Conservation (phyloP, 305 asterid genomes). For the Fraxinus baroniana region DNA sequence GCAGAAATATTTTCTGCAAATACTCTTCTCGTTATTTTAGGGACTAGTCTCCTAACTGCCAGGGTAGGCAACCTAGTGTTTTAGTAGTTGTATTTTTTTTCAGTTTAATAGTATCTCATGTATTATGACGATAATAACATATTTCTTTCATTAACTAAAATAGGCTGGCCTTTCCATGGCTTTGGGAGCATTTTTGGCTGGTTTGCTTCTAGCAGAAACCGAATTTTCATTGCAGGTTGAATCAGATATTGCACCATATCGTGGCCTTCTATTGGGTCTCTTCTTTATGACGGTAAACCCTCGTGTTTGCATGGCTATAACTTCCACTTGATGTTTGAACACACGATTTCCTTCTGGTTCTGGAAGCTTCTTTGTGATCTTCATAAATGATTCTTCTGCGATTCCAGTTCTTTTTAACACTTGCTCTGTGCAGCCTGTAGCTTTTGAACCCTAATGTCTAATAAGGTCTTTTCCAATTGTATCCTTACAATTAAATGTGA, state of each 20-base stretch:
- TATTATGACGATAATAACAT: slow-evolving; percentile 17
- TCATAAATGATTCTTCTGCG: background rate
- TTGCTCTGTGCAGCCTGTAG: slow-evolving; percentile 11
- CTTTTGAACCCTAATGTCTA: slow-evolving; percentile 6
- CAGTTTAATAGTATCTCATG: slow-evolving; percentile 15
- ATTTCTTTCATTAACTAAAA: slow-evolving; percentile 24
- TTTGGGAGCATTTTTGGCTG: slow-evolving; percentile 99
- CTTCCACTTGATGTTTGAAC: slow-evolving; percentile 13
- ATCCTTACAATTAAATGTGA: slow-evolving; percentile 14
- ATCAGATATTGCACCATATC: slow-evolving; percentile 99
- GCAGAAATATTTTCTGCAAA: slow-evolving; percentile 98
- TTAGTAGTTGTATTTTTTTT: slow-evolving; percentile 18
- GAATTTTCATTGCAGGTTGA: slow-evolving; percentile 98
- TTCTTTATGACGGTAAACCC: slow-evolving; percentile 94
- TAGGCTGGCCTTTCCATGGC: slow-evolving; percentile 99
- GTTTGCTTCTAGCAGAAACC: slow-evolving; percentile 98
- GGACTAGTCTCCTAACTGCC: slow-evolving; percentile 97
- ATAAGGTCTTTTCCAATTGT: background rate
- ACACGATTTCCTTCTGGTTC: background rate
- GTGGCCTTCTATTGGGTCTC: slow-evolving; percentile 97
- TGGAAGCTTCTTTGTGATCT: background rate
- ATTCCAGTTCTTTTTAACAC: slow-evolving; percentile 6
- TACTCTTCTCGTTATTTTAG: slow-evolving; percentile 94
- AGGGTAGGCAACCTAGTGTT: slow-evolving; percentile 55
- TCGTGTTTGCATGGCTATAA: slow-evolving; percentile 15